Conservation (phyloP, 1,284 basidiomycete genomes). For the Wallemia hederae region DNA sequence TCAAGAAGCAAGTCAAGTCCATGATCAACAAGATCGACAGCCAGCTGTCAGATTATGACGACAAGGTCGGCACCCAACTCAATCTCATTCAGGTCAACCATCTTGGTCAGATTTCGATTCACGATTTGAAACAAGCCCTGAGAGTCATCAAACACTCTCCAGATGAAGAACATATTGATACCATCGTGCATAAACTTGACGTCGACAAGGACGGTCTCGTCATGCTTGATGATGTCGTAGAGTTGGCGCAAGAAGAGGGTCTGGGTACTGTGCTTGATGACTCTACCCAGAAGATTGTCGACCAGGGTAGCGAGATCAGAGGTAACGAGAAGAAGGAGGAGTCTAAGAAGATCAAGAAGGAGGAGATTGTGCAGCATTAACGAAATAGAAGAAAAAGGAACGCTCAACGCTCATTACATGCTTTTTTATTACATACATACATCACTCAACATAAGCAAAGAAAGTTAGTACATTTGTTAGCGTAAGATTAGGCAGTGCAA, state of each 20-base stretch:
- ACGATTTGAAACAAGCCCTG: constrained; percentile 35
- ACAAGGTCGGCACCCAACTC: constrained; percentile 60
- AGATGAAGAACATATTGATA: constrained; percentile 63
- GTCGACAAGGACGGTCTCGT: constrained; percentile 89
- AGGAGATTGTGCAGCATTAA: neutral
- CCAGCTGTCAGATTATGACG: constrained; percentile 76
- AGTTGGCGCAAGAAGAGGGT: neutral
- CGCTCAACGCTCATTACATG: neutral
- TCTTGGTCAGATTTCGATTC: constrained; percentile 68
- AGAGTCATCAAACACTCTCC: constrained; percentile 66
- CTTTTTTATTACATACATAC: neutral
- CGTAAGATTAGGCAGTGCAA: too few relatives aligned
- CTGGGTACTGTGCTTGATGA: neutral
- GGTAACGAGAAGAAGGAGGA: neutral
- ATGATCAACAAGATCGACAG: constrained; percentile 91
- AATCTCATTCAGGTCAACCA: constrained; percentile 81
- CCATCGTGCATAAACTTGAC: constrained; percentile 75
- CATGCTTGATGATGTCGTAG: constrained; percentile 18
- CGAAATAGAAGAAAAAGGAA: neutral
- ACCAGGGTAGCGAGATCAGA: neutral
- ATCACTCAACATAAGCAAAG: neutral
- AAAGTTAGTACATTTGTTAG: too few relatives aligned
- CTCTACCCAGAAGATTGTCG: neutral
- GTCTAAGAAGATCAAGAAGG: neutral
- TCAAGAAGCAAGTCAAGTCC: constrained; percentile 74